These are phyloP conservation scores for Ochetophila trinervis DNA, from an alignment of 306 rosid genomes.

Conservation along the genomic window DNA sequence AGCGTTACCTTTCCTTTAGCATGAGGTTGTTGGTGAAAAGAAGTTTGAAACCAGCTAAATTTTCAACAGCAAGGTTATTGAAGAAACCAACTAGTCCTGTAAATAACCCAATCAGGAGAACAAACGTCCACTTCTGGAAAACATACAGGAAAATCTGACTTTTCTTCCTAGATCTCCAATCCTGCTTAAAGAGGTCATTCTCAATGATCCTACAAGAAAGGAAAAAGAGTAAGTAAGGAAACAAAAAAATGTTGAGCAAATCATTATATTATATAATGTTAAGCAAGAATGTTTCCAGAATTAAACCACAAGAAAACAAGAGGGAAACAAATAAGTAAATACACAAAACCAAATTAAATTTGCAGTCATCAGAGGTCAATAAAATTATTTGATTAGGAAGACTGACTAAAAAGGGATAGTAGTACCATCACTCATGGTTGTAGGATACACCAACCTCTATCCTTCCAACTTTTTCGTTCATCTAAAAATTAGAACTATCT, in stretches of 20 bases:
- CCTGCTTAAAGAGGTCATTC: slow-evolving; percentile 72
- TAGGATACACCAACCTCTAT: no score
- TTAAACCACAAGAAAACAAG: no score
- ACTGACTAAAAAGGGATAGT: no score
- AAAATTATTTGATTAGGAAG: no score
- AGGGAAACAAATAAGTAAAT: no score
- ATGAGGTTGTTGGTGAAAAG: slow-evolving; percentile 57
- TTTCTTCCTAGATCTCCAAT: slow-evolving; percentile 65
- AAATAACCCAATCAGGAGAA: slow-evolving; percentile 55
- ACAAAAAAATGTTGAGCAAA: background rate
- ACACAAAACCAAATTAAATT: no score
- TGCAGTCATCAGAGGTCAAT: no score
- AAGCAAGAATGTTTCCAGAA: no score
- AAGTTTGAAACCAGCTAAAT: slow-evolving; percentile 76
- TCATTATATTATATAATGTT: no score
- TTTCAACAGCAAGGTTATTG: slow-evolving; percentile 73
- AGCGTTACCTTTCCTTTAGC: slow-evolving; percentile 53
- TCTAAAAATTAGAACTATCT: no score
- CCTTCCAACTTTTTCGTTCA: no score
- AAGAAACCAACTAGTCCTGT: slow-evolving; percentile 67
- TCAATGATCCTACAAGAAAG: slow-evolving; percentile 63
- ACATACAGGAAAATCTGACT: slow-evolving; percentile 54
- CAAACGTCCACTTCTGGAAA: slow-evolving; percentile 60
- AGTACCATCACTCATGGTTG: no score
- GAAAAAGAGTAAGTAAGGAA: slow-evolving; percentile 11